These are phyloP conservation scores for Backusella psychrophila DNA, from an alignment of 192 early-diverging fungal genomes.

Conservation along the genomic window DNA sequence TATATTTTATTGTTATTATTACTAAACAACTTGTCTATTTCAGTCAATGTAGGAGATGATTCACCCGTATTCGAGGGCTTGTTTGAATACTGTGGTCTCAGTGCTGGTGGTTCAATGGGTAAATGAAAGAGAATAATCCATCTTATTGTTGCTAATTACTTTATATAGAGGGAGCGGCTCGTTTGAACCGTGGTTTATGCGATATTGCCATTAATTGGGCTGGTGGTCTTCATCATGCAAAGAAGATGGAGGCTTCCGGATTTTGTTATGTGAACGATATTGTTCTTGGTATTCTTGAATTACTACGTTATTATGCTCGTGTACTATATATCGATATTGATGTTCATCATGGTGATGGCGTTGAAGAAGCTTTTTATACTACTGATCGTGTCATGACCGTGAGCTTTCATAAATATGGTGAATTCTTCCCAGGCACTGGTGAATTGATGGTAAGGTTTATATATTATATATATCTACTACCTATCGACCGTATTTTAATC, in stretches of 20 bases:
- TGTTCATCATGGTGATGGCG: slow-evolving; percentile 93
- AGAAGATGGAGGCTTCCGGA: slow-evolving; percentile 81
- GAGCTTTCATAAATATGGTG: slow-evolving; percentile 94
- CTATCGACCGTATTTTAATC: neutral
- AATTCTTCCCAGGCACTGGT: slow-evolving; percentile 97
- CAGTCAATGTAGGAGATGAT: slow-evolving; percentile 86
- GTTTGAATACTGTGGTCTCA: slow-evolving; percentile 92
- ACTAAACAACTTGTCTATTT: neutral
- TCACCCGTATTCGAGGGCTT: slow-evolving; percentile 97
- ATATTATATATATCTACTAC: neutral
- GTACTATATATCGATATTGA: slow-evolving; percentile 95
- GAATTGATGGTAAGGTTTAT: slow-evolving; percentile 47
- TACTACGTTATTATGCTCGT: slow-evolving; percentile 72
- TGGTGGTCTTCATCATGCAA: slow-evolving; percentile 84
- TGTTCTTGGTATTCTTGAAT: slow-evolving; percentile 62
- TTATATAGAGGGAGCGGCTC: slow-evolving; percentile 71
- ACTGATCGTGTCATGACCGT: slow-evolving; percentile 95
- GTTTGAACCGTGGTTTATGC: slow-evolving; percentile 74
- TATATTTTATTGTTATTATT: slow-evolving; percentile 14
- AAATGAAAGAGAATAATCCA: neutral
- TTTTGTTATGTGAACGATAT: slow-evolving; percentile 98
- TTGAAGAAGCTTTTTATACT: slow-evolving; percentile 91
- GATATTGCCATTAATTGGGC: slow-evolving; percentile 95
- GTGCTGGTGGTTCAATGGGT: slow-evolving; percentile 91
- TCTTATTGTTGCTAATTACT: neutral